A percentile compares a stretch with the other conserved stretches of the same genome.
Conservation (phyloP, 2,329 filamentous ascomycete species). For the Incumbomyces lentus region DNA sequence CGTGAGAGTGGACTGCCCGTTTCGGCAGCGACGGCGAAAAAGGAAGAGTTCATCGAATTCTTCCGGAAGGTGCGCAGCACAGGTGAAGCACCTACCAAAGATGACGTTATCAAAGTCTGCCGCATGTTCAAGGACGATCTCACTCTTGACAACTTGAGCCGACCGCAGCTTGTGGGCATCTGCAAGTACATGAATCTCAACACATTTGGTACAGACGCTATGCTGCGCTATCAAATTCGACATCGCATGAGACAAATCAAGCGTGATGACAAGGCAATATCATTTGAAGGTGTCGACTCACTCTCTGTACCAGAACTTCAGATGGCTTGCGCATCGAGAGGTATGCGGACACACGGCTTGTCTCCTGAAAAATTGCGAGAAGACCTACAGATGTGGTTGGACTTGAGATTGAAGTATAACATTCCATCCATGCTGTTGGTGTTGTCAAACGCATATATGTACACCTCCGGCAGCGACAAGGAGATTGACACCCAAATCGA, state of each 20-base stretch:
- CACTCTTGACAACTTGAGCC: conserved; percentile 90
- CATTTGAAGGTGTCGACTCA: conserved; percentile 83
- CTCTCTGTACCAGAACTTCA: conserved; percentile 90
- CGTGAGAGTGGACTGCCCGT: conserved; percentile 88
- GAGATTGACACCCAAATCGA: conserved; percentile 87
- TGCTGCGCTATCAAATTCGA: conserved; percentile 93
- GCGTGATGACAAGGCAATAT: conserved; percentile 89
- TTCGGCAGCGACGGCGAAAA: conserved; percentile 72
- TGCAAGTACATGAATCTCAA: conserved; percentile 98
- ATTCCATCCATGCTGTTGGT: conserved; percentile 95
- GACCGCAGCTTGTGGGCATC: conserved; percentile 92
- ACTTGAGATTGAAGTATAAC: conserved; percentile 82
- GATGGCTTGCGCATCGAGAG: conserved; percentile 80
- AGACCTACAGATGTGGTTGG: conserved; percentile 87
- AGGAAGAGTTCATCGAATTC: conserved; percentile 89
- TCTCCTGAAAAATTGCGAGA: conserved; percentile 79
- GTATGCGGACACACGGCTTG: conserved; percentile 84
- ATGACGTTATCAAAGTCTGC: conserved; percentile 97
- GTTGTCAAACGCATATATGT: conserved; percentile 95
- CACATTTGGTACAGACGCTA: conserved; percentile 92
- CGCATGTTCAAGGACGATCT: conserved; percentile 98
- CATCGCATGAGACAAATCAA: conserved; percentile 99
- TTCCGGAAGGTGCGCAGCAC: conserved; percentile 93
- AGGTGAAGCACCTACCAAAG: conserved; percentile 74
- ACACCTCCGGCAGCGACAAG: conserved; percentile 71